Base-by-base conservation (phyloP, 1,139 yeast species). In the Suhomyces guaymorum region DNA sequence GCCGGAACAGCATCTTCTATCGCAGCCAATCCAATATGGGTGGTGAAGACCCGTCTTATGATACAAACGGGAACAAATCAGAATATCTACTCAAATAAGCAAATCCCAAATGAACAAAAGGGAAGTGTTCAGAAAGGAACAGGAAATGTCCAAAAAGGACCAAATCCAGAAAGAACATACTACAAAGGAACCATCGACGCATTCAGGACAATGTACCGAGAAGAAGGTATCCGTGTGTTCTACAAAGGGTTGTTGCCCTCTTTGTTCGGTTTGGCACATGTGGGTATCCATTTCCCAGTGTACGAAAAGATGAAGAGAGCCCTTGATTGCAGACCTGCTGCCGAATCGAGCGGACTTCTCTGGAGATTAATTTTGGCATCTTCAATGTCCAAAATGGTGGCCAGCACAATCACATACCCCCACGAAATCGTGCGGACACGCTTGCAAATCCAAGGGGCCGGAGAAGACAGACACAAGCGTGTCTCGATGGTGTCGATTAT, bases 1-100 rank as follows among this genome's bases (percentile, higher is more conserved):
- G 96, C 97, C 1, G 99, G 98, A 13, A 78, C 87, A 46, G 77
- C 82, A 7, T 85, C 96, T 3, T 84, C 97, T 0, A 70, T 88
- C n/a, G 64, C 82, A 7, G 94, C 96, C 0, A 94, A 92, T 59
- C 98, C 98, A 6, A 86, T 92, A 22, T 92, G 98, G 98, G 97
- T 92, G 20, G 88, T 92, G 25, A 92, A 92, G 57, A 92, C 98
- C 1, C 66, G 98, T 51, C 65, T 92, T 33, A 92, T 92, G 97
- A 70, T 90, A 24, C 97, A 90, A 60, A 80, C 82, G 24, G 80
- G 75, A 12, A 45, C 45, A 24, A 39, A 32, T n/a, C 32, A 23
- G n/a, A 42, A 39, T 6, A 37, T 37, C 17, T 37, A 43, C 6
- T 32, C 41, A 17, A 17, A 17, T 42, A 39, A n/a, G n/a, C n/a